phyloP scores from a whole-genome alignment of 306 rosid species.

The Cyclanthera cordifolia region DNA sequence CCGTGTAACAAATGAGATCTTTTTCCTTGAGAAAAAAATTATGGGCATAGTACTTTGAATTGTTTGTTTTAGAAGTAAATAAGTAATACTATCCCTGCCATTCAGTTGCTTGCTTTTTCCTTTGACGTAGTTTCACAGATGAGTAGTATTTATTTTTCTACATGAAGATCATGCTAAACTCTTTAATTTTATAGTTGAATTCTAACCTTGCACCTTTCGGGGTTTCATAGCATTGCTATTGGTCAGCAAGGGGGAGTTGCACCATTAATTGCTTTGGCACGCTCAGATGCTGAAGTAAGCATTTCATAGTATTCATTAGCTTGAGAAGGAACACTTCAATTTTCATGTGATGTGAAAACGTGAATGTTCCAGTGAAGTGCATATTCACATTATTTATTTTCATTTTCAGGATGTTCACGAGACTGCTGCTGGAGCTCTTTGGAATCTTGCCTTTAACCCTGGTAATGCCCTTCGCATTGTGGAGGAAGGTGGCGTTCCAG shows the following conservation, averaged over 20 bases:
- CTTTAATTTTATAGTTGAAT: neutral
- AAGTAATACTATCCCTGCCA: neutral
- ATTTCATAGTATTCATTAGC: conserved; percentile 18
- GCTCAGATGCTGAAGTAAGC: conserved; percentile 82
- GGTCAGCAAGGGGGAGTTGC: conserved; percentile 99
- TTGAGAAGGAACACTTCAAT: neutral
- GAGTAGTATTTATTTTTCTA: neutral
- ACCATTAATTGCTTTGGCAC: conserved; percentile 88
- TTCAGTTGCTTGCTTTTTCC: neutral
- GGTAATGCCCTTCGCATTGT: conserved; percentile 94
- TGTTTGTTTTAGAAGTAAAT: neutral
- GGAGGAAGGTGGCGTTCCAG: conserved; percentile 97
- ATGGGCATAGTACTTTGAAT: neutral
- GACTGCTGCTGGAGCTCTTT: conserved; percentile 99
- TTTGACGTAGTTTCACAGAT: neutral
- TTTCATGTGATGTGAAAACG: neutral
- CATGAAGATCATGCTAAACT: neutral
- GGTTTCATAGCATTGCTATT: conserved; percentile 66
- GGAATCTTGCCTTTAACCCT: conserved; percentile 99
- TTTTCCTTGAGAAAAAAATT: neutral
- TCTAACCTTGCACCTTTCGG: neutral
- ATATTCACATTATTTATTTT: conserved; percentile 13
- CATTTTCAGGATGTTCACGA: conserved; percentile 94
- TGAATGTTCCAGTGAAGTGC: neutral
- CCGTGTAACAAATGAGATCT: neutral